A percentile compares a stretch with the other conserved stretches of the same genome.
These are phyloP conservation scores for Rosa chinensis DNA, from an alignment of 306 rosid genomes.

Conservation along the genomic window DNA sequence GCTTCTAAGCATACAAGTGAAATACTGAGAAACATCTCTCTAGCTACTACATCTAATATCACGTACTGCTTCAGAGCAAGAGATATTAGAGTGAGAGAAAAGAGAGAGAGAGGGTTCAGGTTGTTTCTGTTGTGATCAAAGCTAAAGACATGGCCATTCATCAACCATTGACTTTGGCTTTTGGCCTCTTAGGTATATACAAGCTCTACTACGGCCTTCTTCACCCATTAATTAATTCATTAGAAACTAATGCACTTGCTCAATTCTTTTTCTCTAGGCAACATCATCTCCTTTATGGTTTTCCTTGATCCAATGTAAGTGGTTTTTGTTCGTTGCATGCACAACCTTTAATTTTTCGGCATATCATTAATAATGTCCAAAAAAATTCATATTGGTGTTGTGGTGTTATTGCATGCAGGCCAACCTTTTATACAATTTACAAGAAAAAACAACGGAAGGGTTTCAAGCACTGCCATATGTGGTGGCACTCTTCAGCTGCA, in stretches of 20 bases:
- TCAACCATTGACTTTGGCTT: slow-evolving; percentile 52
- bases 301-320: slow-evolving; percentile 92
- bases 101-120: not conserved
- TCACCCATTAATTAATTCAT: not conserved
- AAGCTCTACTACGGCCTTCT: not conserved
- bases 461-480: slow-evolving; percentile 83
- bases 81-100: slow-evolving; percentile 1
- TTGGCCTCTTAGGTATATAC: slow-evolving; percentile 74
- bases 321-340: not conserved
- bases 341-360: not conserved
- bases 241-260: not conserved
- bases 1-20: slow-evolving; percentile 29
- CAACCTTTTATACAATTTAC: slow-evolving; percentile 76
- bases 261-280: slow-evolving; percentile 47
- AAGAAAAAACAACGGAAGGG: slow-evolving; percentile 80
- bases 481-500: slow-evolving; percentile 78
- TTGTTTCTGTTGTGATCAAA: slow-evolving; percentile 26
- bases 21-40: slow-evolving; percentile 9
- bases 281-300: slow-evolving; percentile 76
- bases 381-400: not conserved
- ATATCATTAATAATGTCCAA: not conserved
- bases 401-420: slow-evolving; percentile 42
- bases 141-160: slow-evolving; percentile 53
- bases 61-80: not conserved
- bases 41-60: slow-evolving; percentile 24